Evolutionary conservation across 768 basidiomycete genomes (phyloP), one percentile per base, ranked within the genome.

Genomic region (Rhodocollybia butyracea): DNA sequence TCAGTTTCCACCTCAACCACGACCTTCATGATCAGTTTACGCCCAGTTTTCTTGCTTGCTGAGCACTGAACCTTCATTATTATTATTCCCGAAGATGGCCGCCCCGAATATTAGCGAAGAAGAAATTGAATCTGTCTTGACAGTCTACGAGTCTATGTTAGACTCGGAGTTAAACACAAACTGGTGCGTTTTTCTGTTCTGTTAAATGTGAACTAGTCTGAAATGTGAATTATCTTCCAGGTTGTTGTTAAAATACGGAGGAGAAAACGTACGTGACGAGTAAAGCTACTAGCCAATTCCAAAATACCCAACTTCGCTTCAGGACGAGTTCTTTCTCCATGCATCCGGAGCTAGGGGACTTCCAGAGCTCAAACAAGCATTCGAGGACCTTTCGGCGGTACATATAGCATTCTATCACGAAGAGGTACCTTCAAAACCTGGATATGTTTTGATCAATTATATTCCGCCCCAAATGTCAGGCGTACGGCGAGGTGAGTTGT

Each of bases 381-480:
- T 80, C 13, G 65, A 70, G 40, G 72, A 77, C 54, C 54, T 64
- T 31, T 61, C 69, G 8, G 64, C 72, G 43, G 70, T 77, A 11
- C 77, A 72, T 39, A 69, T 82, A 58, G 79, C 68, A 3, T 77
- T 81, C 57, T 77, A 76, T 63, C 74, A 75, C 26, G 73, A 78
- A 61, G 72, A 76, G 22, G 60, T 56, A 19, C 66, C 70, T 10
- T 30, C 42, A 26, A 54, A 27, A 47, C 70, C 74, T 26, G 73
- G 72, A 11, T 78, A 70, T 59, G 65, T 73, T 40, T 59, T 80
- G 21, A 70, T 81, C 57, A 79, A 76, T 57, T 76, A 74, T 56
- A 71, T 80, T 24, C 78, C 79, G 19, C 58, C 68, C n/a, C 64
- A 68, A 21, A 64, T 74, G 7, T 73, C 77, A 11, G 74, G 70